Conservation (phyloP, 768 basidiomycete species). For the Suillus cothurnatus region DNA sequence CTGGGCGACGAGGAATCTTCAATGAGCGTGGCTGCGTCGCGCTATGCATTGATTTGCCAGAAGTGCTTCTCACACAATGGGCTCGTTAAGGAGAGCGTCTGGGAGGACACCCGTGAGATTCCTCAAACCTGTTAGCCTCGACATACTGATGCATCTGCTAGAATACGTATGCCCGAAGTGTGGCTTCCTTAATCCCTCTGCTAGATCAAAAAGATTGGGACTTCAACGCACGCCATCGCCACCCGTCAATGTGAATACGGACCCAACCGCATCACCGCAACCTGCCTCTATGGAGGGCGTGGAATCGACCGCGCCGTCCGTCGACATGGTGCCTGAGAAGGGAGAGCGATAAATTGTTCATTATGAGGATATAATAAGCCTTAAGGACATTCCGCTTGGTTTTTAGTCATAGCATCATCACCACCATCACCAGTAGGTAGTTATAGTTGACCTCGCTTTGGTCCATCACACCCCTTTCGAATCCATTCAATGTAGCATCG, state of each 20-base stretch:
- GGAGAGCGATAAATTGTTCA: background rate
- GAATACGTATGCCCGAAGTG: slow-evolving; percentile 90
- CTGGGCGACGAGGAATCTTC: slow-evolving; percentile 76
- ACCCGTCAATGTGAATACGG: slow-evolving; percentile 7
- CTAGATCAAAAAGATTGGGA: slow-evolving; percentile 33
- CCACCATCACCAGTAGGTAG: slow-evolving; percentile 3
- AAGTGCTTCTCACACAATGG: slow-evolving; percentile 90
- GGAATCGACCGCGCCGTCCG: background rate
- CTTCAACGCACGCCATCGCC: slow-evolving; percentile 29
- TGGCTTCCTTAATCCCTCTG: slow-evolving; percentile 72
- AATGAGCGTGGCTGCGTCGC: slow-evolving; percentile 39
- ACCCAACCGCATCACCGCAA: background rate
- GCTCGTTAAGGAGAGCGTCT: slow-evolving; percentile 78
- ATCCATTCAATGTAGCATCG: background rate
- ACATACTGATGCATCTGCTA: slow-evolving; percentile 29
- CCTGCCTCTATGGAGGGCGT: background rate
- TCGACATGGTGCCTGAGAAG: background rate
- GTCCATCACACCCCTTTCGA: slow-evolving; percentile 2
- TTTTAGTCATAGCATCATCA: slow-evolving; percentile 2
- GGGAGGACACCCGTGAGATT: slow-evolving; percentile 79
- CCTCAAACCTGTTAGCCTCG: slow-evolving; percentile 1
- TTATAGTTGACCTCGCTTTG: background rate
- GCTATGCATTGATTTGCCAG: slow-evolving; percentile 88
- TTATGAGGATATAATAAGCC: background rate
- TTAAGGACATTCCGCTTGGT: background rate